Percentiles rank a stretch among this genome's conserved stretches.
These are phyloP conservation scores for Malassezia slooffiae DNA, from an alignment of 1,284 basidiomycete species.

Conservation along the genomic window DNA sequence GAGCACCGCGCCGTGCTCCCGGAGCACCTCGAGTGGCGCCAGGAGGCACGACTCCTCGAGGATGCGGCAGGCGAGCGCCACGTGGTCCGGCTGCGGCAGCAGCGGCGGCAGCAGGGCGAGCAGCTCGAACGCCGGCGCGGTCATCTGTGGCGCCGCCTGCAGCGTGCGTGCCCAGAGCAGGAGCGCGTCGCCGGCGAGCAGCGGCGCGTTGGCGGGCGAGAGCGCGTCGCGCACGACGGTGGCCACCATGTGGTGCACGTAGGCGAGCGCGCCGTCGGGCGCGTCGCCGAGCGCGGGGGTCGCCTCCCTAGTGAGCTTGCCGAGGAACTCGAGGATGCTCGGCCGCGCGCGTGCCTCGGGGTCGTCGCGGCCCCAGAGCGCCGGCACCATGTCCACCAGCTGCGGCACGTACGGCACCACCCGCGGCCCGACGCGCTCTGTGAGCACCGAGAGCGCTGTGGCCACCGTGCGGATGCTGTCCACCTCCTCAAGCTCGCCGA, in stretches of 20 bases:
- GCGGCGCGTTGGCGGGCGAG: constrained; percentile 19
- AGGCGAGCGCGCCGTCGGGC: constrained; percentile 16
- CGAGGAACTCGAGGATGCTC: constrained; percentile 37
- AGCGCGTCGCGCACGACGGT: constrained; percentile 34
- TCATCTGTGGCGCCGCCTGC: constrained; percentile 31
- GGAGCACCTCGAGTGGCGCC: constrained; percentile 27
- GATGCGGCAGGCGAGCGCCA: constrained; percentile 34
- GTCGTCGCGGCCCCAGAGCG: constrained; percentile 38
- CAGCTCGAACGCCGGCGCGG: constrained; percentile 30
- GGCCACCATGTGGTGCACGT: constrained; percentile 32
- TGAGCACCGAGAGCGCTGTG: constrained; percentile 33
- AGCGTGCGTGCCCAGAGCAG: constrained; percentile 38
- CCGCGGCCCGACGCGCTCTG: constrained; percentile 37
- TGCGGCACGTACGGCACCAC: constrained; percentile 29
- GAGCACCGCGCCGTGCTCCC: constrained; percentile 24
- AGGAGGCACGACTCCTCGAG: constrained; percentile 34
- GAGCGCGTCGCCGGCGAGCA: constrained; percentile 40
- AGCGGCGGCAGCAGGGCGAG: constrained; percentile 23
- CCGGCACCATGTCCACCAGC: constrained; percentile 31
- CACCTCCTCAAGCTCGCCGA: constrained; percentile 33
- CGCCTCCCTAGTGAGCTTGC: constrained; percentile 33
- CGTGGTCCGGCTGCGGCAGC: constrained; percentile 34
- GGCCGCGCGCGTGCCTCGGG: constrained; percentile 34
- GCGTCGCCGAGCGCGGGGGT: constrained; percentile 22
- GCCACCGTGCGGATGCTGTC: constrained; percentile 40